These are phyloP conservation scores for Sporothrix curviconia DNA, from an alignment of 2,329 filamentous ascomycete genomes.

Conservation along the genomic window DNA sequence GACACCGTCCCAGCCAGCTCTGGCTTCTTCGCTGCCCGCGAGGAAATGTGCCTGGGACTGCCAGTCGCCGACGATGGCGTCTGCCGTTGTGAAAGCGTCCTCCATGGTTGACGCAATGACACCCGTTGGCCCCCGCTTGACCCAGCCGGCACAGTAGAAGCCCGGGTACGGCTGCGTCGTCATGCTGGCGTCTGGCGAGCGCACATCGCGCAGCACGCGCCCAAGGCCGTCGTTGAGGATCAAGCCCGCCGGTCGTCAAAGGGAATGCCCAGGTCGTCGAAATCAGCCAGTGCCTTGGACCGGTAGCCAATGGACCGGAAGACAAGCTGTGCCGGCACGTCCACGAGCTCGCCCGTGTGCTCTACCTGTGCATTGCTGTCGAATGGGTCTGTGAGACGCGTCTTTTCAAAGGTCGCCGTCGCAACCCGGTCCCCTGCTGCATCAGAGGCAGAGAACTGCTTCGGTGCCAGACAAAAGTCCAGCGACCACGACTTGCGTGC, in stretches of 20 bases:
- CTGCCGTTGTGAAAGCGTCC: conserved; percentile 84
- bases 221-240: conserved; percentile 79
- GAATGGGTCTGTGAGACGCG: conserved; percentile 48
- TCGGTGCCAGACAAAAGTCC: conserved; percentile 77
- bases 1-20: conserved; percentile 71
- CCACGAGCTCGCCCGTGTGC: conserved; percentile 42
- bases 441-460: conserved; percentile 50
- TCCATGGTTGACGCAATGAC: conserved; percentile 96
- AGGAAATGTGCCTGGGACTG: conserved; percentile 36
- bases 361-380: conserved; percentile 44
- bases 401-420: conserved; percentile 61
- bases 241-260: conserved; percentile 71
- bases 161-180: conserved; percentile 52
- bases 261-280: conserved; percentile 64
- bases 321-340: conserved; percentile 61
- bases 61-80: conserved; percentile 79
- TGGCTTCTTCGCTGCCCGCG: conserved; percentile 29
- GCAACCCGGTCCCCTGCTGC: conserved; percentile 44
- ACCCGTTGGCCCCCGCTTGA: conserved; percentile 88
- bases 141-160: conserved; percentile 92
- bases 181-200: conserved; percentile 26
- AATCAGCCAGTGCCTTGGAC: conserved; percentile 67
- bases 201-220: conserved; percentile 49
- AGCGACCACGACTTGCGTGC: conserved; percentile 71
- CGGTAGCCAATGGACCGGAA: conserved; percentile 97